These are phyloP conservation scores for Aspergillus phoenicis DNA, from an alignment of 2,329 filamentous ascomycete genomes.

Conservation along the genomic window DNA sequence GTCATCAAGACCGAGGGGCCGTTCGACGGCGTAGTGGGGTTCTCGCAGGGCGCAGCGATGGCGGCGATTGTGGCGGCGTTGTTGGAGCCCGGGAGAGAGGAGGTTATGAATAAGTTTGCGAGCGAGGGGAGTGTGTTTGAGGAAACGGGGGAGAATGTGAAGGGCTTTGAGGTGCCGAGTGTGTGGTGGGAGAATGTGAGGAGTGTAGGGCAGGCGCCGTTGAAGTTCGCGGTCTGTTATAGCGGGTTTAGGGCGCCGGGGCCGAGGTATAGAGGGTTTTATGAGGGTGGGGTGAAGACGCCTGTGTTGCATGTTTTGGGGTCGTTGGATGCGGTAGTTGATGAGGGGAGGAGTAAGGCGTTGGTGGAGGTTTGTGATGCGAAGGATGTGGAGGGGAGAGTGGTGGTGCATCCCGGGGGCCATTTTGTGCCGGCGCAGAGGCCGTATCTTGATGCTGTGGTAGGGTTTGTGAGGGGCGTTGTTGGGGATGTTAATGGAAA, in stretches of 20 bases:
- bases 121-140: constrained; percentile 19
- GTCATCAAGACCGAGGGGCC: constrained; percentile 65
- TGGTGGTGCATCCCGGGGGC: constrained; percentile 79
- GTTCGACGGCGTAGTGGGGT: constrained; percentile 78
- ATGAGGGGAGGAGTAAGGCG: constrained; percentile 69
- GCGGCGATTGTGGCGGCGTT: constrained; percentile 73
- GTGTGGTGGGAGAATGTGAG: constrained; percentile 46
- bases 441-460: constrained; percentile 76
- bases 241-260: constrained; percentile 73
- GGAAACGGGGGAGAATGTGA: constrained; percentile 16
- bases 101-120: constrained; percentile 52
- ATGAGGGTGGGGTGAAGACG: constrained; percentile 73
- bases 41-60: constrained; percentile 76
- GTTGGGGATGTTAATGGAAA: constrained; percentile 41
- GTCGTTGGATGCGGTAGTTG: constrained; percentile 82
- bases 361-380: constrained; percentile 67
- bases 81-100: constrained; percentile 59
- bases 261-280: constrained; percentile 66
- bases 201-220: constrained; percentile 49
- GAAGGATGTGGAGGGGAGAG: constrained; percentile 54
- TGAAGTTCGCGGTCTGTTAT: constrained; percentile 75
- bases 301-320: constrained; percentile 82
- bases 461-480: constrained; percentile 67
- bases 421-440: constrained; percentile 85
- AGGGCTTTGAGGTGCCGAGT: constrained; percentile 53